Base-by-base conservation (phyloP, 148 eudicot species). In the Rhododendron simsii region DNA sequence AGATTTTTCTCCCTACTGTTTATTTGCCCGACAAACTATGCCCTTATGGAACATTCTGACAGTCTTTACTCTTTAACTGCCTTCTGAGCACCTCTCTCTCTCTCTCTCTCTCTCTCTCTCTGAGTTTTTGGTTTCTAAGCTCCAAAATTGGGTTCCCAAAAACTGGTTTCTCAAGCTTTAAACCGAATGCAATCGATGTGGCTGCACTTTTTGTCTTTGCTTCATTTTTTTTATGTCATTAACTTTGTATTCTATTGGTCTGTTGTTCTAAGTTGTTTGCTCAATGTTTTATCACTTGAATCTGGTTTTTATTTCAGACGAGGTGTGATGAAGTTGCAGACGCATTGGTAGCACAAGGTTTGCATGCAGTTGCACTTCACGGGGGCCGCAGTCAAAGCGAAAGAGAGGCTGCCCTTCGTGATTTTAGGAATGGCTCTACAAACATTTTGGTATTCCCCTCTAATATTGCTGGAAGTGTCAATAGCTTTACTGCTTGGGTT, bases 311-410 rank as follows among this genome's bases (percentile, higher is more conserved):
- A 23, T 23, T 89, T 85, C 87, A 91, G 93, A 89, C 90, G 50
- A 91, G 91, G 89, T 91, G 93, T 84, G 92, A 91, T 90, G 93
- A 91, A 89, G 92, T 91, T 80, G 93, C 93, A 28, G 93, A 91
- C 48, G 93, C 93, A 81, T 87, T 91, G 85, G 82, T 86, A 12
- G 89, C 89, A 11, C 90, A 91, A 87, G 93, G 93, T 67, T 81
- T 91, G 82, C 84, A 88, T 82, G 93, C 93, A 63, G 92, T 89
- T 88, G 91, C 91, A 74, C 92, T 91, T 85, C 93, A 91, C 85
- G 93, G 93, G 73, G 93, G 93, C 75, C 92, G 93, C 44, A 90
- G 90, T 89, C 93, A 91, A 84, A 89, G 87, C 85, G 93, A 91
- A 87, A 90, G 93, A 86, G 93, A 91, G 81, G 89, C 92, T 35